A percentile compares a stretch with the other conserved stretches of the same genome.
Conservation (phyloP, 169 alveolate species). For the Theileria equi region DNA sequence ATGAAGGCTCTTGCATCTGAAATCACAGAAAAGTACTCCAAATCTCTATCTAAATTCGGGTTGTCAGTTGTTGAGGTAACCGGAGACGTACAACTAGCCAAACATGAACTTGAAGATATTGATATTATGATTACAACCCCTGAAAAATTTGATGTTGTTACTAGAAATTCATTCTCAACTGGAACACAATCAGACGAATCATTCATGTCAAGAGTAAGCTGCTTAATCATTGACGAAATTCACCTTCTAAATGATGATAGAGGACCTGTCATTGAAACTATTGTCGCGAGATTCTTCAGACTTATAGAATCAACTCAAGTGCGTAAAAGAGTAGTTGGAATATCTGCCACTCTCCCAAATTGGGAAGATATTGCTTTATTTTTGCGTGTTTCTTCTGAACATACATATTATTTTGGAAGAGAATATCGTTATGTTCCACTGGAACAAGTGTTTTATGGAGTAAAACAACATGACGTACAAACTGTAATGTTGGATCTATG, state of each 20-base stretch:
- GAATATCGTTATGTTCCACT: conserved; percentile 97
- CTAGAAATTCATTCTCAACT: conserved; percentile 91
- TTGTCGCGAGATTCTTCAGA: conserved; percentile 96
- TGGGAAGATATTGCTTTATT: conserved; percentile 97
- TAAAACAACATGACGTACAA: conserved; percentile 89
- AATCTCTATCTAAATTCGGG: conserved; percentile 67
- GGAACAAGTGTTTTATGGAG: conserved; percentile 92
- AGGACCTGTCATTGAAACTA: conserved; percentile 99
- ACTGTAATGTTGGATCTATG: conserved; percentile 66
- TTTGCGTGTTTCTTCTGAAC: conserved; percentile 90
- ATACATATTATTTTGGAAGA: conserved; percentile 92
- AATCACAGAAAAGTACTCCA: conserved; percentile 54
- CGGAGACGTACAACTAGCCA: conserved; percentile 82
- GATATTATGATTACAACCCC: conserved; percentile 99
- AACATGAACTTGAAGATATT: conserved; percentile 92
- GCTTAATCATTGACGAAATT: conserved; percentile 98
- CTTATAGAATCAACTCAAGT: conserved; percentile 71
- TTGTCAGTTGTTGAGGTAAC: conserved; percentile 90
- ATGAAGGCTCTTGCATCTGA: conserved; percentile 99
- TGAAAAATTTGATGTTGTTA: conserved; percentile 99
- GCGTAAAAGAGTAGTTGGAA: conserved; percentile 85
- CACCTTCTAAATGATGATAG: conserved; percentile 98
- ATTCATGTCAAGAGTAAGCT: conserved; percentile 87
- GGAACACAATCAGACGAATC: conserved; percentile 76
- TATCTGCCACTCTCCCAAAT: conserved; percentile 99